Evolutionary conservation across 2,329 filamentous ascomycete species (phyloP).

Genomic region (Colletotrichum navitas): DNA sequence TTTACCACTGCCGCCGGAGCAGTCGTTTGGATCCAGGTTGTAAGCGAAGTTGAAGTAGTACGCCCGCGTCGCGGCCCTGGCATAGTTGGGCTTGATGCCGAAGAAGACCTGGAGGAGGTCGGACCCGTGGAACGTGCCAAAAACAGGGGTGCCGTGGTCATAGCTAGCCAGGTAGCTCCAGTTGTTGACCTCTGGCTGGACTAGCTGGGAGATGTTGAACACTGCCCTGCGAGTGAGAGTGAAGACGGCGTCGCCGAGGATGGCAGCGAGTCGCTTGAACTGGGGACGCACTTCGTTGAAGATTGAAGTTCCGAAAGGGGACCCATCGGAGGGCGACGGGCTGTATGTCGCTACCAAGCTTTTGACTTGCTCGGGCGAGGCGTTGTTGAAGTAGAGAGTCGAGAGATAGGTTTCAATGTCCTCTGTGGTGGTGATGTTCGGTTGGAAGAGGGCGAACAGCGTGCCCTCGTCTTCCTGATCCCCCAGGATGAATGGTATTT

Average conservation of each 20-base stretch:
- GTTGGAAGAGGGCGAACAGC: conserved; percentile 70
- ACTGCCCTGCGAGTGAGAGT: conserved; percentile 55
- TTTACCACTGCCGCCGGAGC: conserved; percentile 48
- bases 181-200: conserved; percentile 60
- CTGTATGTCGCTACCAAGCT: conserved; percentile 67
- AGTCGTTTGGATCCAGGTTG: conserved; percentile 67
- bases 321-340: conserved; percentile 61
- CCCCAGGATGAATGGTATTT: conserved; percentile 72
- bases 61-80: conserved; percentile 60
- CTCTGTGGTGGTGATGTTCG: conserved; percentile 67
- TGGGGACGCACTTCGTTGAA: conserved; percentile 73
- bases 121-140: conserved; percentile 74
- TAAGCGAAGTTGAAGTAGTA: conserved; percentile 73
- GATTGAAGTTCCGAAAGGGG: conserved; percentile 69
- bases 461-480: conserved; percentile 77
- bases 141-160: conserved; percentile 68
- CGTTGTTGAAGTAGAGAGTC: conserved; percentile 59
- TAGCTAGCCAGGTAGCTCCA: conserved; percentile 75
- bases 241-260: conserved; percentile 73
- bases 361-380: conserved; percentile 53
- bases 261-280: conserved; percentile 73
- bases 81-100: conserved; percentile 62
- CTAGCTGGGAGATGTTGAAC: conserved; percentile 55
- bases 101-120: conserved; percentile 69
- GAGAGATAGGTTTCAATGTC: conserved; percentile 65